These are phyloP conservation scores for Lecanoromycetidae sp. DNA, from an alignment of 2,329 filamentous ascomycete species.

Conservation along the genomic window DNA sequence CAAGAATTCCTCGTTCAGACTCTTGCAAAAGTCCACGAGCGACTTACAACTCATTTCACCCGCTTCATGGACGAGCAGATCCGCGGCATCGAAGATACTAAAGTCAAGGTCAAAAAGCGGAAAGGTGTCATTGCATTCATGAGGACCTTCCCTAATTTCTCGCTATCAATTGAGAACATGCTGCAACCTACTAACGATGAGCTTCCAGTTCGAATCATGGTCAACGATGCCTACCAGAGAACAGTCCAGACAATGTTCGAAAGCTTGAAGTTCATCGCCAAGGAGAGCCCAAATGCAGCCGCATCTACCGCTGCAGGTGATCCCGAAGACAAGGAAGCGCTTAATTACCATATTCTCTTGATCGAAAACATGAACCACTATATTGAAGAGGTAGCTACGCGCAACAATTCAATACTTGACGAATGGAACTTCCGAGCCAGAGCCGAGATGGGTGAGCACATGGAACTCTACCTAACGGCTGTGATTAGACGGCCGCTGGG, in stretches of 20 bases:
- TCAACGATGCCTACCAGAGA: conserved; percentile 78
- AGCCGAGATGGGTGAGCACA: conserved; percentile 71
- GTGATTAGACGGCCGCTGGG: conserved; percentile 83
- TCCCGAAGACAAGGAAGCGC: conserved; percentile 83
- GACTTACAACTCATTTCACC: conserved; percentile 62
- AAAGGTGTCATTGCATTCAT: conserved; percentile 95
- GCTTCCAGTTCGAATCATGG: conserved; percentile 58
- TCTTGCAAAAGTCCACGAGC: conserved; percentile 66
- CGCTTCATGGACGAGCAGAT: conserved; percentile 93
- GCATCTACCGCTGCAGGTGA: conserved; percentile 42
- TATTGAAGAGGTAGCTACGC: conserved; percentile 73
- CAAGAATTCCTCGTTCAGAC: conserved; percentile 79
- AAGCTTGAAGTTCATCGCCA: conserved; percentile 86
- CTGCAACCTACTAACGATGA: conserved; percentile 48
- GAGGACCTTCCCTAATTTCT: conserved; percentile 80
- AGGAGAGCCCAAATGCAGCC: conserved; percentile 45
- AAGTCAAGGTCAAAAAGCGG: conserved; percentile 97
- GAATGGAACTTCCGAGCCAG: conserved; percentile 71
- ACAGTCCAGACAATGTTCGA: conserved; percentile 96
- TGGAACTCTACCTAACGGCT: conserved; percentile 73
- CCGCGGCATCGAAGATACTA: conserved; percentile 90
- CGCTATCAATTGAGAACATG: conserved; percentile 73
- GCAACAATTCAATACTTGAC: conserved; percentile 61
- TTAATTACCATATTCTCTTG: conserved; percentile 93
- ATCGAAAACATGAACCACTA: conserved; percentile 99